Evolutionary conservation across 768 basidiomycete species (phyloP).

Genomic region (Scleroderma bovista): DNA sequence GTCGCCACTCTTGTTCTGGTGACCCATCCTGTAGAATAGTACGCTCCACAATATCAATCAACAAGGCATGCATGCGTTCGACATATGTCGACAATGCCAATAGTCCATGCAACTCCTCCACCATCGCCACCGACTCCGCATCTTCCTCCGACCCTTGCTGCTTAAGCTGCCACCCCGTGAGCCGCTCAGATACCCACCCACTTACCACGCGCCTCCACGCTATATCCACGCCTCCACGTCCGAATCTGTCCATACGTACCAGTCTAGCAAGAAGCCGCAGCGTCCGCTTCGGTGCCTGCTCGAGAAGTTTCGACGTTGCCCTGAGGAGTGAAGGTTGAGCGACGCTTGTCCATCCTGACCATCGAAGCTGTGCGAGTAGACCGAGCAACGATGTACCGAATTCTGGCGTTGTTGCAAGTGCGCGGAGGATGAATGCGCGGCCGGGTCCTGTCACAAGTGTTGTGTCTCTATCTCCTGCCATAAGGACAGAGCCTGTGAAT

Average conservation of each 20-base stretch:
- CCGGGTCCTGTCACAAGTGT: slow-evolving; percentile 33
- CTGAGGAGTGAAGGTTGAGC: slow-evolving; percentile 57
- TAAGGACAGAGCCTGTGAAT: slow-evolving; percentile 31
- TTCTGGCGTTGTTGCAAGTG: slow-evolving; percentile 16
- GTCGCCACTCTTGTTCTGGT: slow-evolving; percentile 22
- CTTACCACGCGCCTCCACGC: slow-evolving; percentile 49
- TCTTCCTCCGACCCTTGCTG: slow-evolving; percentile 6
- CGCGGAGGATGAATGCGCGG: slow-evolving; percentile 39
- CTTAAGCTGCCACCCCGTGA: slow-evolving; percentile 37
- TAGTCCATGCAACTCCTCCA: slow-evolving; percentile 50
- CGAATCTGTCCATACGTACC: slow-evolving; percentile 42
- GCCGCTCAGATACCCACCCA: slow-evolving; percentile 39
- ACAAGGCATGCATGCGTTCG: slow-evolving; percentile 36
- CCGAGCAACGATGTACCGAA: slow-evolving; percentile 56
- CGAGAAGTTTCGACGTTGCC: slow-evolving; percentile 41
- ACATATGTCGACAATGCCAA: slow-evolving; percentile 49
- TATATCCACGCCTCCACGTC: slow-evolving; percentile 42
- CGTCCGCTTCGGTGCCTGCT: slow-evolving; percentile 36
- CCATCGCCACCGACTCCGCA: slow-evolving; percentile 25
- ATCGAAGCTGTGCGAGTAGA: slow-evolving; percentile 55
- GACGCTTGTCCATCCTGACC: slow-evolving; percentile 75
- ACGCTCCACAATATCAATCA: slow-evolving; percentile 42
- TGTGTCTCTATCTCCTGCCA: slow-evolving; percentile 42
- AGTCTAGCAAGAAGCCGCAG: slow-evolving; percentile 49
- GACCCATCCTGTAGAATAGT: slow-evolving; percentile 24